Evolutionary conservation across 2,329 filamentous ascomycete species (phyloP), one percentile per base, ranked within the genome.

Genomic region (Xylogone sp.): DNA sequence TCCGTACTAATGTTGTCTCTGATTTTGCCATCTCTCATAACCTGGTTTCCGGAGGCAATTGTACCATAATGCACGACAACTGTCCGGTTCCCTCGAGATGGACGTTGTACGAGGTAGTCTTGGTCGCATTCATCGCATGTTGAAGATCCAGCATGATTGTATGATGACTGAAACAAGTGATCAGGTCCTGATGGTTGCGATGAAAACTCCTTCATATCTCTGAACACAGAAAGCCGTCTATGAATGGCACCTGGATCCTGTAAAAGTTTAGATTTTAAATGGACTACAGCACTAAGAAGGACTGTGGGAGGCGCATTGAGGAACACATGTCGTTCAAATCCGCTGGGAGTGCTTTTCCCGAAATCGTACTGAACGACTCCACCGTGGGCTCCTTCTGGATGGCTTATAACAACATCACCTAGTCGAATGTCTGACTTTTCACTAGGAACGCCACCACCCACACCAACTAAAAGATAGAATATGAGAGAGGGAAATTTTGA

Each of bases 31-130:
- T 66, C 60, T 48, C 60, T 62, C 48, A 68, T 59, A 0, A 69
- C 49, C 44, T 64, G 68, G 0, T 69, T 63, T 0, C 65, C 65
- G 12, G 59, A 62, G 9, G 56, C 58, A 51, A 61, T 59, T 2
- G 54, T 34, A 39, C 59, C 57, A 53, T 63, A 62, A 55, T 62
- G 60, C 48, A 62, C 50, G 43, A 51, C 45, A 16, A 55, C 57
- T 27, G 49, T 22, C 43, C 49, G 46, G 8, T 27, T 21, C 12
- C 18, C 21, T 3, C 49, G 49, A 7, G 13, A 24, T 4, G 20
- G 12, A 12, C 49, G 19, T 18, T 10, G 6, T 43, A 42, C 18
- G 12, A 47, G 8, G 6, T 22, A 18, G 21, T 21, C 19, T 21
- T 39, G 31, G 31, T 51, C 31, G 21, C 49, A 51, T 22, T 7